phyloP scores from a whole-genome alignment of 495 filamentous ascomycete species.

The Neurospora terricola region DNA sequence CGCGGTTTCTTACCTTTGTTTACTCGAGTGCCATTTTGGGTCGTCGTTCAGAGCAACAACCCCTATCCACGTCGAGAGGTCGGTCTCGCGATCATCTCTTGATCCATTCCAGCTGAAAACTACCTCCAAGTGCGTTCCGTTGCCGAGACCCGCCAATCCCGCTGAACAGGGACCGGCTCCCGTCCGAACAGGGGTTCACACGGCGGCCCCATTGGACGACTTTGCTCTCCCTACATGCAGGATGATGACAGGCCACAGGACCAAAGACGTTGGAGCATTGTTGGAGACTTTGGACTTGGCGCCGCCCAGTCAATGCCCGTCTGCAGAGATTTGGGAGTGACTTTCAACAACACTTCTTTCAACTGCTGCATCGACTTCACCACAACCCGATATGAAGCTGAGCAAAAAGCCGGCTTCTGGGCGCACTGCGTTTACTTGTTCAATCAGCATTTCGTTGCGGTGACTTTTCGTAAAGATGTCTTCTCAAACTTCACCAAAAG shows the following conservation, averaged over 20 bases:
- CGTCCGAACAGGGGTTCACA: not conserved
- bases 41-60: not conserved
- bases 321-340: not conserved
- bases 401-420: not conserved
- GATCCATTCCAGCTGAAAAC: not conserved
- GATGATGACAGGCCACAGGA: not conserved
- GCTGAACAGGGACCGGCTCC: not conserved
- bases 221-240: not conserved
- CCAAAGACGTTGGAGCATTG: not conserved
- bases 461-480: not conserved
- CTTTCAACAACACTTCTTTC: no score
- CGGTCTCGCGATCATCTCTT: not conserved
- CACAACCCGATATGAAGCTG: not conserved
- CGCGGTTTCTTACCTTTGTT: not conserved
- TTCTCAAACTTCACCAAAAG: not conserved
- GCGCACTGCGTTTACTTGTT: not conserved
- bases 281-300: not conserved
- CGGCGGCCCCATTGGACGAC: not conserved
- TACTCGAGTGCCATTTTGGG: not conserved
- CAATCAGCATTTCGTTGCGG: not conserved
- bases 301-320: not conserved
- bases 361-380: not conserved
- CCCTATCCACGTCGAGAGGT: not conserved
- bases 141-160: not conserved
- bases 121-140: not conserved